Evolutionary conservation across 164 flowering plant genomes (phyloP).

Genomic region (Aristolochia californica): DNA sequence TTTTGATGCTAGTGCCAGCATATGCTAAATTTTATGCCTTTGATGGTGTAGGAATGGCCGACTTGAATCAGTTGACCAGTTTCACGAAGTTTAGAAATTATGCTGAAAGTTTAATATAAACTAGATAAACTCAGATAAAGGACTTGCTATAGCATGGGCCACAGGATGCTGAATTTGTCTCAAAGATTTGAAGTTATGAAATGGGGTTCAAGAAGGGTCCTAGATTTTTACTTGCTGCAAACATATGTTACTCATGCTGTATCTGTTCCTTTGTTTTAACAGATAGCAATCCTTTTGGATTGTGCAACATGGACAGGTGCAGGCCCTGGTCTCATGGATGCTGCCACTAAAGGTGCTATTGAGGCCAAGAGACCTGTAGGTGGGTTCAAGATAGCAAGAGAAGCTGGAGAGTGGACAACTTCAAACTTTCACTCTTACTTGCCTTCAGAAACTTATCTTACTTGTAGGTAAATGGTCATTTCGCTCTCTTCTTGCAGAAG

Average conservation of each 20-base stretch:
- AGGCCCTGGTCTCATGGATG: conserved; percentile 99
- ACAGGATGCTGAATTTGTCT: too few species aligned
- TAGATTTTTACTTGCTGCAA: too few species aligned
- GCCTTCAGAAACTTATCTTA: conserved; percentile 64
- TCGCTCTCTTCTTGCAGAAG: neutral
- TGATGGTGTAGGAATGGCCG: too few species aligned
- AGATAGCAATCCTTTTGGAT: conserved; percentile 69
- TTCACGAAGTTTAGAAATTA: too few species aligned
- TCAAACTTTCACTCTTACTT: conserved; percentile 72
- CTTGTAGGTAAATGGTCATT: conserved; percentile 60
- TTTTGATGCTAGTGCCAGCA: too few species aligned
- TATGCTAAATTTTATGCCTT: too few species aligned
- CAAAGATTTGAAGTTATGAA: too few species aligned
- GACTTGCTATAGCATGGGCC: too few species aligned
- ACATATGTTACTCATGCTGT: neutral
- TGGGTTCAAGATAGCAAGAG: conserved; percentile 81
- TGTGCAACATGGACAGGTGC: conserved; percentile 94
- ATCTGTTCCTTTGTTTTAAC: conserved; percentile 4
- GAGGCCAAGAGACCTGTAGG: conserved; percentile 77
- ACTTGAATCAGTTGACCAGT: too few species aligned
- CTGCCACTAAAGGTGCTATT: conserved; percentile 76
- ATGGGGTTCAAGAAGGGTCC: too few species aligned
- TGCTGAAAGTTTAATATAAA: too few species aligned
- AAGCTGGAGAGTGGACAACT: conserved; percentile 87
- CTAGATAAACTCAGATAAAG: too few species aligned